Base-by-base conservation (phyloP, 2,329 filamentous ascomycete species). In the Curvularia verruculosa region DNA sequence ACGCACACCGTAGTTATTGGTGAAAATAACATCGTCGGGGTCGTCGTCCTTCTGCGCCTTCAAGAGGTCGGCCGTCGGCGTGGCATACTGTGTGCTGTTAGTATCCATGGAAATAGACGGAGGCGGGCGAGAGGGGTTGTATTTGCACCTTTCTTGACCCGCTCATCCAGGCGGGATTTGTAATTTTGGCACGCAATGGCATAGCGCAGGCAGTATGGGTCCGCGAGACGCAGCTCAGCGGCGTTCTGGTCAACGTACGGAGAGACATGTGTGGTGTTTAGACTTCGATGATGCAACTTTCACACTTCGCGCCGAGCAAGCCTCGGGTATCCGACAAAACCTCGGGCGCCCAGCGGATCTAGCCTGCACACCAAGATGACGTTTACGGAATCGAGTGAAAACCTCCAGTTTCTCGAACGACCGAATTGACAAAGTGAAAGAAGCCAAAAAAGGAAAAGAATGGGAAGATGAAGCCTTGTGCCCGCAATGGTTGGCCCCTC, bases 21-120 rank as follows among this genome's bases (percentile, higher is more conserved):
- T 87, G 84, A 99, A 99, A 59, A 96, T 83, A 66, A 99, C 95
- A 85, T 99, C 95, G 75, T 96, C 88, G 61, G 88, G 83, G 51
- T 92, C 88, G 77, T 97, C 92, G 56, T 80, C 84, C 23, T 84
- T 82, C 51, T 85, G 81, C 67, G 89, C 84, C 71, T 82, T 85
- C 65, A 73, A 61, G 29, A 75, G 65, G 31, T 75, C 62, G 55
- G 67, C 63, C 13, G 69, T 71, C 19, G 71, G 68, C 31, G 69
- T 73, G n/a, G 74, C 68, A 60, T 75, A 75, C 74, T 76, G 62
- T 54, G 60, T 57, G 65, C 56, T 49, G 56, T 70, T 26, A 56
- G 52, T 52, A 36, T 51, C 49, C 23, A 31, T 29, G 18, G 29
- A 40, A 21, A 43, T 23, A 24, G 13, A 24, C 6, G 46, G 19